Evolutionary conservation across 2,329 filamentous ascomycete species (phyloP), one percentile per base, ranked within the genome.

Genomic region (Talaromyces pinophilus): DNA sequence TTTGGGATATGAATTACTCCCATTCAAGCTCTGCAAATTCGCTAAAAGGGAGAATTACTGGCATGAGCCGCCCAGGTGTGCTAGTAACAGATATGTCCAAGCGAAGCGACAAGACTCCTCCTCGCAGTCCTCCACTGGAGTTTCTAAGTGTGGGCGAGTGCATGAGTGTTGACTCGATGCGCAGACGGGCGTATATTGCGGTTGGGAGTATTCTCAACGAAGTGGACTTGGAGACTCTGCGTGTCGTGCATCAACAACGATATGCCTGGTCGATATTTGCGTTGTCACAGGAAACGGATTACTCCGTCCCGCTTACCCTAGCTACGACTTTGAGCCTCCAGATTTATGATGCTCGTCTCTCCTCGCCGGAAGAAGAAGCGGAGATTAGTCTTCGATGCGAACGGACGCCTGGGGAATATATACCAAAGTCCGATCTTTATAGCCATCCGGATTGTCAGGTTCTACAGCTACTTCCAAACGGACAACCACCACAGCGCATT

Each of bases 231-330:
- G 82, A 86, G 67, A 92, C 90, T 0, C 79, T 97, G 11, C 83
- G 87, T 62, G 82, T 92, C 2, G 81, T 93, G 5, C 89, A 88
- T 25, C 85, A 88, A 64, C 86, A 91, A 65, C 85, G 84, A 3
- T 97, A 92, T 72, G 90, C 93, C 1, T 93, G 90, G 83, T 88
- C 90, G 35, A 92, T 98, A 70, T 94, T 91, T 46, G 90, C 92
- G 0, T 80, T 98, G 19, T 97, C 93, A 0, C 80, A 82, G 67
- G 84, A 89, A 84, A 88, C 52, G 80, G 87, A 70, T 81, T 81
- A 87, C 59, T 84, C 85, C 0, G 84, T 89, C 0, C 92, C 93
- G 0, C 78, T 98, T 44, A 95, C 93, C 0, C 87, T 98, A 15
- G 94, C 92, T 25, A 97, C 92, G 1, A 91, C 90, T 61, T 83